Conservation (phyloP, 352 stramenopile genomes). For the Globisporangium megalacanthum region DNA sequence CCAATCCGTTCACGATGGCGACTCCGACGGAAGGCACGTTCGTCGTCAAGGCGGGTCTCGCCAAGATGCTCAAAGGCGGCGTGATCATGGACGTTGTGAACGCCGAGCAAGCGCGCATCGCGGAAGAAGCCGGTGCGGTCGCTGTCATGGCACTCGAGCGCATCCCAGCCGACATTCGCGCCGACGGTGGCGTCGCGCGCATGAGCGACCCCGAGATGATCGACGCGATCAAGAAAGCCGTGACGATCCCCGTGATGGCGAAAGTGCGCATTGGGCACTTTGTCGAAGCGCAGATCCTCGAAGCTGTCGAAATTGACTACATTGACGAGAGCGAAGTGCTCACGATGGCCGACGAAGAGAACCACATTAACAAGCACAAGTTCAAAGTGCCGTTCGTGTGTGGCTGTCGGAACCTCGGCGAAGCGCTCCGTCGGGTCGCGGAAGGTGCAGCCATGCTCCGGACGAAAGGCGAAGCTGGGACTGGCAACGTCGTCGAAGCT, state of each 20-base stretch:
- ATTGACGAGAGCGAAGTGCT: slow-evolving; percentile 98
- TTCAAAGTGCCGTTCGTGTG: slow-evolving; percentile 99
- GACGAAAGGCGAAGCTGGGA: slow-evolving; percentile 98
- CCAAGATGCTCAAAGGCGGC: slow-evolving; percentile 98
- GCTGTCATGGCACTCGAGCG: slow-evolving; percentile 98
- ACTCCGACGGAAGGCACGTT: slow-evolving; percentile 68
- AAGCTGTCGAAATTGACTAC: slow-evolving; percentile 97
- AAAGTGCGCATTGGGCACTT: slow-evolving; percentile 99
- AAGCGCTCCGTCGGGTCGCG: slow-evolving; percentile 92
- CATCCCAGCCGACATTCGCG: slow-evolving; percentile 97
- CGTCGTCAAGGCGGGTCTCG: slow-evolving; percentile 94
- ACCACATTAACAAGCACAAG: slow-evolving; percentile 96
- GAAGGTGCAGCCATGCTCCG: slow-evolving; percentile 97
- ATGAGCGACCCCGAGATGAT: slow-evolving; percentile 98
- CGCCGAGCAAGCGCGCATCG: slow-evolving; percentile 93
- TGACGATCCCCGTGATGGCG: slow-evolving; percentile 99
- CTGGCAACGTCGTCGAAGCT: slow-evolving; percentile 97
- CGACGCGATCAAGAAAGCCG: slow-evolving; percentile 96
- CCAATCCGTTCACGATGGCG: slow-evolving; percentile 9
- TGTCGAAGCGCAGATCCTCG: slow-evolving; percentile 97
- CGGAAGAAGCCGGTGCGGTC: slow-evolving; percentile 95
- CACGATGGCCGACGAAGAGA: slow-evolving; percentile 98
- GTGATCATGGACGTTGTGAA: slow-evolving; percentile 97
- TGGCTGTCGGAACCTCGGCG: slow-evolving; percentile 96
- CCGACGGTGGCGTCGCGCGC: slow-evolving; percentile 94